Evolutionary conservation across 495 filamentous ascomycete species (phyloP), one percentile per base, ranked within the genome.

Genomic region (Umbilicaria muhlenbergii): DNA sequence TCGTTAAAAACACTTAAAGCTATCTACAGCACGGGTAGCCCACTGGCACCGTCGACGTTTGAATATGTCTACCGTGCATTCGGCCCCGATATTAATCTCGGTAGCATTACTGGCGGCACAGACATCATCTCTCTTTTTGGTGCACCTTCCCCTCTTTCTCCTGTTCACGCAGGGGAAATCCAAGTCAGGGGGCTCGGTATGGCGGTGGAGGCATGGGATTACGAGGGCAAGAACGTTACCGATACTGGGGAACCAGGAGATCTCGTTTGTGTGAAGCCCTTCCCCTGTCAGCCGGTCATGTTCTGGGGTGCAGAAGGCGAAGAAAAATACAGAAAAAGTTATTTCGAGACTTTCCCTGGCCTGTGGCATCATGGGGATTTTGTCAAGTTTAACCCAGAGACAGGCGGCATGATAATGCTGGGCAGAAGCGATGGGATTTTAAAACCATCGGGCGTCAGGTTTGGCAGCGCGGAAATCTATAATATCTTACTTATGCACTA

Each of bases 341-440:
- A 98, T 59, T 98, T 98, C 51, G 83, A 88, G 43, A 71, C 74
- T 11, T 94, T 94, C 52, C 68, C 67, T 2, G 62, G 63, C 1
- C 63, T 93, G 18, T 96, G 89, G 91, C 86, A 94, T 58, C 91
- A 98, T 56, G 91, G 91, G 3, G 91, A 98, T 57, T 95, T 94
- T 53, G 73, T 94, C 12, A 74, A 80, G 18, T 67, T 94, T 50
- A 77, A 84, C 51, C 73, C 75, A 0, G 48, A 67, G 14, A 89
- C 83, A 0, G 80, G 83, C 11, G 87, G 86, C 0, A 58, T 94
- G 42, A 60, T 80, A 35, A 91, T 95, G 86, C 67, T 94, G 0
- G 87, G 87, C 34, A 74, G 87, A 40, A 88, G 86, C 16, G 87
- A 95, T 53, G 87, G 87, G 4, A 85, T 94, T 34, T 63, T 95